phyloP scores from a whole-genome alignment of 768 basidiomycete species.

The Rhizopogon vesiculosus region DNA sequence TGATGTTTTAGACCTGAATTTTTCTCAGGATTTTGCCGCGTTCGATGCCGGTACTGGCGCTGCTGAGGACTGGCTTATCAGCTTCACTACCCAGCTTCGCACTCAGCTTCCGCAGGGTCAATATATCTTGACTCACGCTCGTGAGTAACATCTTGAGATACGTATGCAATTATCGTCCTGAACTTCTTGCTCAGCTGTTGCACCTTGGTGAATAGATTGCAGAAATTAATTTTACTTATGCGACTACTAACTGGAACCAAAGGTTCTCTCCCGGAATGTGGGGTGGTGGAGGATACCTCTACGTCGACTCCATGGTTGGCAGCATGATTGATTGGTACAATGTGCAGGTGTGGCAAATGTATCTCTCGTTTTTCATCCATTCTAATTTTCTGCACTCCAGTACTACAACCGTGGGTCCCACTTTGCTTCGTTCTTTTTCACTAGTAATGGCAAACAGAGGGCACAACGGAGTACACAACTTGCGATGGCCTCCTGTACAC shows the following conservation, averaged over 20 bases:
- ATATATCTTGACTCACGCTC: conserved; percentile 32
- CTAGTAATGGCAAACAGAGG: conserved; percentile 37
- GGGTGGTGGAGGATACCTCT: conserved; percentile 35
- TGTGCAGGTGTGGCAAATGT: conserved; percentile 27
- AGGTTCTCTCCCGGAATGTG: conserved; percentile 30
- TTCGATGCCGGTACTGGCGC: conserved; percentile 30
- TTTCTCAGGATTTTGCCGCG: conserved; percentile 25
- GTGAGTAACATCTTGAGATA: conserved; percentile 15
- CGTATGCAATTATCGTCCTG: neutral
- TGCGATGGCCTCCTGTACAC: conserved; percentile 53
- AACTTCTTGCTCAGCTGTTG: conserved; percentile 26
- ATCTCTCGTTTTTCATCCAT: neutral
- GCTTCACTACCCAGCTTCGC: conserved; percentile 29
- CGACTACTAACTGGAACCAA: neutral
- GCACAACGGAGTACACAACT: conserved; percentile 57
- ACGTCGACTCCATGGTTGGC: conserved; percentile 31
- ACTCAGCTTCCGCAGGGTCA: conserved; percentile 25
- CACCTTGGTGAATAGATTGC: conserved; percentile 27
- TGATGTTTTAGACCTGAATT: neutral
- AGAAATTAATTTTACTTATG: neutral
- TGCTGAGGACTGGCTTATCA: conserved; percentile 31
- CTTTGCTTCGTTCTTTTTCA: neutral
- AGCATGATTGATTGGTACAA: conserved; percentile 42
- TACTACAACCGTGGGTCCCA: conserved; percentile 23
- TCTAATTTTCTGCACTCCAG: conserved; percentile 5